Evolutionary conservation across 2,329 filamentous ascomycete species (phyloP).

Genomic region (Stemphylium vesicarium): DNA sequence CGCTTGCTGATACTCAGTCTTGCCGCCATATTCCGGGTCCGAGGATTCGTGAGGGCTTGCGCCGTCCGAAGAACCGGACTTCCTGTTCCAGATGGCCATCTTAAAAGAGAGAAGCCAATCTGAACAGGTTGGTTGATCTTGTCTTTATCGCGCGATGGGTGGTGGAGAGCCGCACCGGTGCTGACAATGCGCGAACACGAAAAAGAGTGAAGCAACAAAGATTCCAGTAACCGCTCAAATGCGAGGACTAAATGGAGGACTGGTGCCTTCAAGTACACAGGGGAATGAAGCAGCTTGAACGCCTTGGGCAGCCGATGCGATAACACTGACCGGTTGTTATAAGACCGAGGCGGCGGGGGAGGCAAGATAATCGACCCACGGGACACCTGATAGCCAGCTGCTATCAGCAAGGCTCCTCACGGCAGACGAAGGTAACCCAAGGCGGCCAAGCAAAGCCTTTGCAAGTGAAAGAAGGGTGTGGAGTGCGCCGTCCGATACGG

Average conservation of each 20-base stretch:
- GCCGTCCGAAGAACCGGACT: slow-evolving; percentile 36
- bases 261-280: slow-evolving; percentile 19
- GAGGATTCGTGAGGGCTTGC: slow-evolving; percentile 28
- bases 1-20: slow-evolving; percentile 14
- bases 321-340: slow-evolving; percentile 28
- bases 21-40: slow-evolving; percentile 31
- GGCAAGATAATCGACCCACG: slow-evolving; percentile 11
- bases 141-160: slow-evolving; percentile 8
- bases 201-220: slow-evolving; percentile 5
- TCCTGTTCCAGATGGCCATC: slow-evolving; percentile 41
- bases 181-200: slow-evolving; percentile 11
- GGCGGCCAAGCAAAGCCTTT: slow-evolving; percentile 28
- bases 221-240: background rate
- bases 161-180: slow-evolving; percentile 8
- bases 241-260: slow-evolving; percentile 3
- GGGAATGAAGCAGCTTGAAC: slow-evolving; percentile 24
- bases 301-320: slow-evolving; percentile 19
- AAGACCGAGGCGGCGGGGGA: slow-evolving; percentile 23
- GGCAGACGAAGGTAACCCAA: slow-evolving; percentile 27
- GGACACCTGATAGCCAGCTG: slow-evolving; percentile 26
- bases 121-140: slow-evolving; percentile 1
- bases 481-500: slow-evolving; percentile 11
- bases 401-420: slow-evolving; percentile 21
- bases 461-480: slow-evolving; percentile 20
- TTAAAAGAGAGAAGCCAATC: background rate